Percentiles rank a stretch among this genome's conserved stretches.
Conservation (phyloP, 2,329 filamentous ascomycete genomes). For the Cytospora schulzeri region DNA sequence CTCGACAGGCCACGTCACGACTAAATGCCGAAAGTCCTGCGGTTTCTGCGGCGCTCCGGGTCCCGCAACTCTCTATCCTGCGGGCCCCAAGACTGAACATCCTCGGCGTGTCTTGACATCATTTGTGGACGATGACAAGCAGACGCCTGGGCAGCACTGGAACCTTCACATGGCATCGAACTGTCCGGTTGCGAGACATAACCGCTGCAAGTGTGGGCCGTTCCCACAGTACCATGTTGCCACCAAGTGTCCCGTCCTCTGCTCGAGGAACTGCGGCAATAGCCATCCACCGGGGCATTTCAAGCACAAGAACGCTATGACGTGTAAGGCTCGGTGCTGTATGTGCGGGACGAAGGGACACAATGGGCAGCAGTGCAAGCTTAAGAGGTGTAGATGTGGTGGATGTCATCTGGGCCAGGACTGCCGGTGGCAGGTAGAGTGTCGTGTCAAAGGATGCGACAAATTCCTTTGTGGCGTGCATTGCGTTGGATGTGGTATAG, state of each 20-base stretch:
- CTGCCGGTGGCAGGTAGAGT: conserved; percentile 43
- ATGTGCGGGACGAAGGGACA: conserved; percentile 46
- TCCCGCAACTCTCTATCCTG: background rate
- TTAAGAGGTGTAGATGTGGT: conserved; percentile 41
- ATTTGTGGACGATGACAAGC: background rate
- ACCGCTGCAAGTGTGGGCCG: conserved; percentile 43
- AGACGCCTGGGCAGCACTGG: conserved; percentile 11
- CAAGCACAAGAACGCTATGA: conserved; percentile 41
- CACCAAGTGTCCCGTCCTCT: conserved; percentile 37
- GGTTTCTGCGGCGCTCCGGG: conserved; percentile 39
- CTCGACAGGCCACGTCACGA: conserved; percentile 32
- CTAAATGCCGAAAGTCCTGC: conserved; percentile 35
- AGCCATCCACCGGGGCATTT: conserved; percentile 31
- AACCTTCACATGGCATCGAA: conserved; percentile 33
- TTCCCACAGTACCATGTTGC: conserved; percentile 43
- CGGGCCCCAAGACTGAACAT: background rate
- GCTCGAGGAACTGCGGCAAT: conserved; percentile 39
- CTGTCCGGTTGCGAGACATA: conserved; percentile 37
- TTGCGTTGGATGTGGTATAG: conserved; percentile 39
- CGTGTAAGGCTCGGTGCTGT: conserved; percentile 42
- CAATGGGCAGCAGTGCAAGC: conserved; percentile 39
- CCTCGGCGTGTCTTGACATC: background rate
- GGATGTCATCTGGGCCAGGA: conserved; percentile 42
- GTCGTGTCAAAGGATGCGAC: conserved; percentile 36
- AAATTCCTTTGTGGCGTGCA: conserved; percentile 41